Conservation (phyloP, 176 grass and related monocot species). For the Elymus sibiricus region DNA sequence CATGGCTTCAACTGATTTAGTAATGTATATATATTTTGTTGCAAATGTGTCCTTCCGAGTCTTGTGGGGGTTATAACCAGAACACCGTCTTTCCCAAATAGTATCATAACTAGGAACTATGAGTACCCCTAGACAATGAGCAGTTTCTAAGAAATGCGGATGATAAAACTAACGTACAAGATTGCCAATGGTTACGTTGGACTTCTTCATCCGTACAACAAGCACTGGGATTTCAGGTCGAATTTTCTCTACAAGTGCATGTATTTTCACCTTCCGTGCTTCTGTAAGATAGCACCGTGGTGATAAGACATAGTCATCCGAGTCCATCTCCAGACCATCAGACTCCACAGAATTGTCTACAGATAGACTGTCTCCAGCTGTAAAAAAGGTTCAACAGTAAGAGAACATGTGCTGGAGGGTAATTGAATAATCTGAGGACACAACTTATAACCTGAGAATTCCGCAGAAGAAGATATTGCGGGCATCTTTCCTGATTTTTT, state of each 20-base stretch:
- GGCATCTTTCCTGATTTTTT: background rate
- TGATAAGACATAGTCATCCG: constrained; percentile 11
- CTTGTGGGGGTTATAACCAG: no score
- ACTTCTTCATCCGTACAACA: constrained; percentile 26
- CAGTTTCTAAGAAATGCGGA: background rate
- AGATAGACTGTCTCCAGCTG: constrained; percentile 7
- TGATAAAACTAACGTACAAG: constrained; percentile 1
- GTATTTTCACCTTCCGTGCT: background rate
- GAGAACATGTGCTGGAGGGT: background rate
- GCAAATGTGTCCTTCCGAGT: background rate
- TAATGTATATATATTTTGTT: background rate
- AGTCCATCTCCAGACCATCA: background rate
- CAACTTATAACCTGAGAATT: constrained; percentile 33
- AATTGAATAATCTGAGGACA: background rate
- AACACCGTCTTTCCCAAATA: background rate
- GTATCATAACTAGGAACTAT: background rate
- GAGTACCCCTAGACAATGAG: background rate
- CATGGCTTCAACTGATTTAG: background rate
- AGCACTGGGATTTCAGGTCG: background rate
- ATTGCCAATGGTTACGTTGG: background rate
- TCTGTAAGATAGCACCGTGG: background rate
- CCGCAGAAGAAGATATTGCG: background rate
- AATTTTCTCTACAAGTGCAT: background rate
- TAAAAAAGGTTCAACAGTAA: background rate
- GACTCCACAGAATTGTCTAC: background rate